Evolutionary conservation across 176 grass and related monocot species (phyloP).

Genomic region (Carex parvula): DNA sequence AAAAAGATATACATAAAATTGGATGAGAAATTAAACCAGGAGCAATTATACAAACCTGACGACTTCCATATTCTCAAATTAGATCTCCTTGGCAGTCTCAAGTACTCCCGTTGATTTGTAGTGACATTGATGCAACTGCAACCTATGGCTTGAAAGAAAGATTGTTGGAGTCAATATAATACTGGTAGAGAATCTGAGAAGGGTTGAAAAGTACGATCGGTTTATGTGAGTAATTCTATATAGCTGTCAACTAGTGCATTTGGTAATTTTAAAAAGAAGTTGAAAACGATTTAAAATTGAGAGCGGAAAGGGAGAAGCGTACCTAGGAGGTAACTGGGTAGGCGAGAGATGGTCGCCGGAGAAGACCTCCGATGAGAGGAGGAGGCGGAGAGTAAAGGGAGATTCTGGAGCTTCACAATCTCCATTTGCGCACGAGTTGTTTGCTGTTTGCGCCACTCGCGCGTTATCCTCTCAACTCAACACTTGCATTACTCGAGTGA

Average conservation of each 20-base stretch:
- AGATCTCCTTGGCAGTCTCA: background rate
- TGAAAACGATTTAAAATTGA: no score
- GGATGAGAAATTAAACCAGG: no score
- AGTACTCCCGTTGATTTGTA: background rate
- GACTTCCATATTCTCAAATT: slow-evolving; percentile 21
- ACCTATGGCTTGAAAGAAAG: background rate
- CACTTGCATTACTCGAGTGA: background rate
- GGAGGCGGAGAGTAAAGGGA: slow-evolving; percentile 32
- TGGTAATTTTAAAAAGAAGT: no score
- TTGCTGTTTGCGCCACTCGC: slow-evolving; percentile 34
- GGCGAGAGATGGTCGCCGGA: background rate
- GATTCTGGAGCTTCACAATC: slow-evolving; percentile 27
- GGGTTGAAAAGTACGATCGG: no score
- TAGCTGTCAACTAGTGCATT: no score
- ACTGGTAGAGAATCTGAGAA: no score
- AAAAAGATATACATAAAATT: no score
- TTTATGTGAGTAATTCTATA: no score
- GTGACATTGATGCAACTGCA: slow-evolving; percentile 3
- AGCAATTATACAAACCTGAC: slow-evolving; percentile 37
- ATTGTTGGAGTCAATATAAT: no score
- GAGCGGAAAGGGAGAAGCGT: no score
- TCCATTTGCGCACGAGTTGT: slow-evolving; percentile 41
- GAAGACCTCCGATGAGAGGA: background rate
- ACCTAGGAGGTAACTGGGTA: slow-evolving; percentile 7
- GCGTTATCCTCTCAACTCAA: slow-evolving; percentile 2